Conservation (phyloP, 345 rosid species). For the Lepidium didymum region DNA sequence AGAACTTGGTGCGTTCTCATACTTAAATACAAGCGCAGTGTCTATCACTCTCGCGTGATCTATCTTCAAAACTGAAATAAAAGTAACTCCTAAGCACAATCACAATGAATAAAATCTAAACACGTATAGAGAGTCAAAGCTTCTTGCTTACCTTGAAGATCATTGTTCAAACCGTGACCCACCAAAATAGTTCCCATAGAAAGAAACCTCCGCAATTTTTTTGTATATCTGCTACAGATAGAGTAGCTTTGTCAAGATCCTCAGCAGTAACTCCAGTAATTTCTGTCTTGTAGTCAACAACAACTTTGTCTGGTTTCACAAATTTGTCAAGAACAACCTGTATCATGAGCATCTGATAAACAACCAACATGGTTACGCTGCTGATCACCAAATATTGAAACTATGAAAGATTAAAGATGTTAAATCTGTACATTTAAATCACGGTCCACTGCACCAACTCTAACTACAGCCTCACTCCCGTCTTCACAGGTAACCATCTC, state of each 20-base stretch:
- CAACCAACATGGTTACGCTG: neutral
- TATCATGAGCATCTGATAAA: conserved; percentile 2
- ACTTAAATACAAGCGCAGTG: conserved; percentile 65
- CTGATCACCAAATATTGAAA: neutral
- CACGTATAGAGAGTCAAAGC: neutral
- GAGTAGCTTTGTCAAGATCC: conserved; percentile 56
- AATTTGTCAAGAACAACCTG: conserved; percentile 74
- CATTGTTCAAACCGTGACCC: conserved; percentile 81
- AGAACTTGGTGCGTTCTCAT: conserved; percentile 20
- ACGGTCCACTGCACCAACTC: conserved; percentile 66
- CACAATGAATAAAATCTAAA: neutral
- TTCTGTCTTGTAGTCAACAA: conserved; percentile 60
- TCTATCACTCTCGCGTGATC: conserved; percentile 86
- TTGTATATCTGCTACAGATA: conserved; percentile 73
- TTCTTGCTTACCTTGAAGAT: conserved; percentile 51
- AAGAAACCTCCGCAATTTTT: conserved; percentile 63
- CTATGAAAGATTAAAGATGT: neutral
- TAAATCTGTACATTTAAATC: conserved; percentile 36
- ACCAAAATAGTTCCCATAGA: conserved; percentile 57
- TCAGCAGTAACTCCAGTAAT: conserved; percentile 73
- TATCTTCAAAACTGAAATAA: conserved; percentile 61
- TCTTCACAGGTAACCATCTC: conserved; percentile 97
- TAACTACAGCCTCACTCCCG: conserved; percentile 86
- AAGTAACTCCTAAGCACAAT: conserved; percentile 5
- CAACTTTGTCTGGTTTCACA: conserved; percentile 62